Conservation (phyloP, 2,329 filamentous ascomycete genomes). For the Phaeosphaeriaceae sp. region DNA sequence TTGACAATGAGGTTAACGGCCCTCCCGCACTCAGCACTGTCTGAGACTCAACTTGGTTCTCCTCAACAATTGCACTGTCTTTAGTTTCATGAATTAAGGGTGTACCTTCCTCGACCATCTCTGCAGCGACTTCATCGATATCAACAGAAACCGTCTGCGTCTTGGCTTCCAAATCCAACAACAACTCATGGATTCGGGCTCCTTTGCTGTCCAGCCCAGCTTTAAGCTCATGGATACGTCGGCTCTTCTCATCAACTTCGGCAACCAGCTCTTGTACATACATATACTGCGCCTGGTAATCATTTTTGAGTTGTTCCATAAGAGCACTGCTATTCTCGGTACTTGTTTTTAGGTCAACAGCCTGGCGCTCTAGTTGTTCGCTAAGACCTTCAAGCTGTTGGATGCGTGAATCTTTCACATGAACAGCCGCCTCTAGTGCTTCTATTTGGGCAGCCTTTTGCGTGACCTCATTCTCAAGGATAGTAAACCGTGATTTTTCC, state of each 20-base stretch:
- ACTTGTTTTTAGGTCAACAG: conserved; percentile 7
- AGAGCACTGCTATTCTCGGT: conserved; percentile 2
- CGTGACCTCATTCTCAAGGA: conserved; percentile 2
- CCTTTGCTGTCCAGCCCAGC: conserved; percentile 15
- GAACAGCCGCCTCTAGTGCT: conserved; percentile 15
- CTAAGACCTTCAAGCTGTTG: conserved; percentile 14
- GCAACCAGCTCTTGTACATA: conserved; percentile 21
- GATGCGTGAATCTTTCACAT: conserved; percentile 13
- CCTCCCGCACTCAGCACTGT: too few relatives aligned
- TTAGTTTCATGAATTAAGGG: too few relatives aligned
- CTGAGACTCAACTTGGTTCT: too few relatives aligned
- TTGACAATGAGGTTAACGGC: too few relatives aligned
- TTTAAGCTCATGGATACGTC: conserved; percentile 16
- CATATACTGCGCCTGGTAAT: conserved; percentile 8
- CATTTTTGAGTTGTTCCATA: conserved; percentile 10
- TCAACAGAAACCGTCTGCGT: not conserved
- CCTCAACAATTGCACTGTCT: too few relatives aligned
- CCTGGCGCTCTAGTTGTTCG: conserved; percentile 6
- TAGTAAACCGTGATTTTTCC: not conserved
- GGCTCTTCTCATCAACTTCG: conserved; percentile 24
- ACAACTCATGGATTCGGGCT: conserved; percentile 10
- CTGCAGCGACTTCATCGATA: not conserved
- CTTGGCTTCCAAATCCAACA: conserved; percentile 6
- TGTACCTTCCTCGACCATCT: not conserved
- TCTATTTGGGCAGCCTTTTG: conserved; percentile 13